These are phyloP conservation scores for Carex parvula DNA, from an alignment of 176 grass and related monocot species.

Conservation along the genomic window DNA sequence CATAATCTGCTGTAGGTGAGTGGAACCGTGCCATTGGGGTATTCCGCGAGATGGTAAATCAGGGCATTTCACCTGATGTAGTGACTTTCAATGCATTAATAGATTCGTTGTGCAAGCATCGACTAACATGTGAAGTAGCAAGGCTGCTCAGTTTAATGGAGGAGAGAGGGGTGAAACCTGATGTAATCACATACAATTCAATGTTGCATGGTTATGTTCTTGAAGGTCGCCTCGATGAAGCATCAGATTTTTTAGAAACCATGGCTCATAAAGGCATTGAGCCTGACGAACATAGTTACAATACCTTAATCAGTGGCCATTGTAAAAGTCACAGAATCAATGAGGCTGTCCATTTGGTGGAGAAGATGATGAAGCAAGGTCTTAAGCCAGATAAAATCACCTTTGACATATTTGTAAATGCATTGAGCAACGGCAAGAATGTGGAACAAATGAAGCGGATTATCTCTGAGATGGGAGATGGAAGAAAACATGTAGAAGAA, in stretches of 20 bases:
- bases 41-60: not conserved
- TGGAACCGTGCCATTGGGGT: not conserved
- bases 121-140: not conserved
- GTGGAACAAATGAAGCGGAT: not conserved
- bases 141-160: conserved; percentile 26
- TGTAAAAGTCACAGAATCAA: not conserved
- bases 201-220: not conserved
- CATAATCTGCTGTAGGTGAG: not conserved
- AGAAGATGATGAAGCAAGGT: not conserved
- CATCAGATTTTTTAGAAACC: not conserved
- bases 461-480: not conserved
- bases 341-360: not conserved
- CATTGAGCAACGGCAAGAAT: not conserved
- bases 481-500: not conserved
- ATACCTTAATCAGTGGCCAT: not conserved
- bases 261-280: not conserved
- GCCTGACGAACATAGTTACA: not conserved
- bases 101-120: conserved; percentile 24
- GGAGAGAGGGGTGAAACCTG: not conserved
- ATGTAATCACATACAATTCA: not conserved
- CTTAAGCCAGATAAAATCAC: not conserved
- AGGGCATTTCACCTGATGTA: not conserved
- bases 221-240: not conserved
- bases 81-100: not conserved
- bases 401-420: not conserved